Conservation (phyloP, 2,329 filamentous ascomycete genomes). For the Chaetomium olivaceum region DNA sequence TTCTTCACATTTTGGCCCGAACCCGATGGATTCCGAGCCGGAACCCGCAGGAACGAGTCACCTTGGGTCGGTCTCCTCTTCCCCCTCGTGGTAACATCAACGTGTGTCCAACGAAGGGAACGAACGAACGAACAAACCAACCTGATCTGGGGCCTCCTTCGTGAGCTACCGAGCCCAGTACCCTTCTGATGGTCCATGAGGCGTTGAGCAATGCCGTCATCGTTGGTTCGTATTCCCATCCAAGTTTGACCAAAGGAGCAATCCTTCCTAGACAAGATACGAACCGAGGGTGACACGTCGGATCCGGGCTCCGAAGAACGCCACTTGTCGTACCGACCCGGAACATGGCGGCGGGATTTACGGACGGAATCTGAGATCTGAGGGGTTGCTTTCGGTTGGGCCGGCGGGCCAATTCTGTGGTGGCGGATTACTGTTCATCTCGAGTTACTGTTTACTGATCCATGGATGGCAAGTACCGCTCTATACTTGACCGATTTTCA, state of each 20-base stretch:
- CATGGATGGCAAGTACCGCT: background rate
- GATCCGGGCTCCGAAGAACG: slow-evolving; percentile 1
- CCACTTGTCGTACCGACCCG: background rate
- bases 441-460: no score
- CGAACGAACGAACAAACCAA: background rate
- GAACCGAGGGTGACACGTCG: slow-evolving; percentile 5
- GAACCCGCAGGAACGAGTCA: background rate
- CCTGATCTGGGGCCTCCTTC: background rate
- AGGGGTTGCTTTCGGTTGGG: background rate
- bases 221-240: background rate
- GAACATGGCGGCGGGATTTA: background rate
- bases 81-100: background rate
- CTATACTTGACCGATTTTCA: background rate
- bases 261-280: background rate
- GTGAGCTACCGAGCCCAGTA: background rate
- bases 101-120: background rate
- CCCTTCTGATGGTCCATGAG: background rate
- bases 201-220: background rate
- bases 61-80: background rate
- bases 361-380: slow-evolving; percentile 5
- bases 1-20: background rate
- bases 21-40: background rate
- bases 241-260: background rate
- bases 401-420: background rate
- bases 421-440: background rate